Conservation (phyloP, 2,329 filamentous ascomycete genomes). For the Ceratocystiopsis brevicomis region DNA sequence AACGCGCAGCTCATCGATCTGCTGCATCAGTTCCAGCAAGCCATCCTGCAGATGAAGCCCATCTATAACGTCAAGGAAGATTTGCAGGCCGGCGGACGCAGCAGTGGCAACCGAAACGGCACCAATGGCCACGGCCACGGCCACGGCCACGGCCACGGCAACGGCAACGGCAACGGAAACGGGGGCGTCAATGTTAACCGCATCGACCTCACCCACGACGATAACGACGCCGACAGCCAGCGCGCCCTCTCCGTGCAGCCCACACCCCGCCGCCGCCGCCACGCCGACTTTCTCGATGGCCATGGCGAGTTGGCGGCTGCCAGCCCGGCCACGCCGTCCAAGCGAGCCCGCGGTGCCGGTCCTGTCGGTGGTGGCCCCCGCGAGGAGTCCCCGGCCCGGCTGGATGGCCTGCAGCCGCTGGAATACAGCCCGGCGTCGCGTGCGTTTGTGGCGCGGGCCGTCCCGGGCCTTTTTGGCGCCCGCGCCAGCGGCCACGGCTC, state of each 20-base stretch:
- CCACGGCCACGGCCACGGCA: not conserved
- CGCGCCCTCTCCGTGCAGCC: not conserved
- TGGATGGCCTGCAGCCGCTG: too few relatives aligned
- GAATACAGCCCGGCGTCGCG: not conserved
- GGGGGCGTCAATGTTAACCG: slow-evolving; percentile 7
- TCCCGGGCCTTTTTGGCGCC: too few relatives aligned
- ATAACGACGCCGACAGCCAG: slow-evolving; percentile 17
- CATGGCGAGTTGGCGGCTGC: not conserved
- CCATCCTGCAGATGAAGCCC: slow-evolving; percentile 27
- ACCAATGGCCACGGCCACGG: too few relatives aligned
- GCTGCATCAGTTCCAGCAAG: slow-evolving; percentile 31
- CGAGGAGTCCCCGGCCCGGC: slow-evolving; percentile 9
- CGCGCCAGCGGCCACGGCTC: too few relatives aligned
- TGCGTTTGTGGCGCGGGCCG: not conserved
- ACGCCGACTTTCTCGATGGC: slow-evolving; percentile 6
- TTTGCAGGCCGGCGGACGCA: too few relatives aligned
- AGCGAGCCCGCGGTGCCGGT: slow-evolving; percentile 3
- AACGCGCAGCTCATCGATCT: slow-evolving; percentile 25
- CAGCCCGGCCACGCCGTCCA: slow-evolving; percentile 4
- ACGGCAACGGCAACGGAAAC: not conserved
- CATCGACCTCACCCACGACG: slow-evolving; percentile 20
- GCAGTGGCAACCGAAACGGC: too few relatives aligned
- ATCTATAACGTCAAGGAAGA: slow-evolving; percentile 21
- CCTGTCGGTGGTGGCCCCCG: slow-evolving; percentile 8
- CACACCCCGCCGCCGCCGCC: slow-evolving; percentile 4